These are phyloP conservation scores for Didymella pinodella DNA, from an alignment of 2,329 filamentous ascomycete species.

Conservation along the genomic window DNA sequence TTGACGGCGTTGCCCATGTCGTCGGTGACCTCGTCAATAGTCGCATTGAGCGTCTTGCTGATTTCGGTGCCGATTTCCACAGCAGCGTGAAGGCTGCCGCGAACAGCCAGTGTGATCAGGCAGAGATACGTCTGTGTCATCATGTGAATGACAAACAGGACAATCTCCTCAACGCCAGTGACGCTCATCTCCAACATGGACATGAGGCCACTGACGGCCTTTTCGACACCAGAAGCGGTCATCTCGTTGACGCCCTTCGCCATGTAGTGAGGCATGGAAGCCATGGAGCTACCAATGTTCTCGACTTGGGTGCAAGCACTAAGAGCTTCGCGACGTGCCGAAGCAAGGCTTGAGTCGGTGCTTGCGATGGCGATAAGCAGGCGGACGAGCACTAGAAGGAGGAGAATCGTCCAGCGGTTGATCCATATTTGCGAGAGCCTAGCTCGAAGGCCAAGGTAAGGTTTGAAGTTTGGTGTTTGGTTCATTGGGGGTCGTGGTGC, in stretches of 20 bases:
- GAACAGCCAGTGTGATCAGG: slow-evolving; percentile 82
- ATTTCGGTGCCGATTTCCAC: slow-evolving; percentile 69
- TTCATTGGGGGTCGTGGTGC: slow-evolving; percentile 65
- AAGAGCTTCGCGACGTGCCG: slow-evolving; percentile 81
- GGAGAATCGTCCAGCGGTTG: slow-evolving; percentile 93
- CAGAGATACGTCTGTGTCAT: slow-evolving; percentile 90
- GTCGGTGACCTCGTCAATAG: slow-evolving; percentile 66
- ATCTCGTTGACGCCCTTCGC: slow-evolving; percentile 87
- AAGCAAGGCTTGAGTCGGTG: slow-evolving; percentile 76
- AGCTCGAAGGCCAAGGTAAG: slow-evolving; percentile 88
- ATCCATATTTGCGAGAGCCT: slow-evolving; percentile 96
- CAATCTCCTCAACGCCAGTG: slow-evolving; percentile 83
- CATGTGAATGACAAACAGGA: slow-evolving; percentile 92
- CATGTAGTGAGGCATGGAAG: slow-evolving; percentile 97
- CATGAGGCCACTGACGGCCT: slow-evolving; percentile 81
- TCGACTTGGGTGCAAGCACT: slow-evolving; percentile 92
- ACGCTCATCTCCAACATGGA: slow-evolving; percentile 79
- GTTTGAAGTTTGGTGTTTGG: slow-evolving; percentile 77
- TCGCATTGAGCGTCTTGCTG: slow-evolving; percentile 66
- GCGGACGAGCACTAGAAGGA: slow-evolving; percentile 83
- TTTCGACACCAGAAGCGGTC: slow-evolving; percentile 79
- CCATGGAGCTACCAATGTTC: slow-evolving; percentile 91
- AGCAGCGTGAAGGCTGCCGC: slow-evolving; percentile 77
- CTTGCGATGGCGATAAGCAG: slow-evolving; percentile 77
- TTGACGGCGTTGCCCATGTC: slow-evolving; percentile 55